Percentiles rank a stretch among this genome's conserved stretches.
phyloP scores from a whole-genome alignment of 805 yeast species.

The Groenewaldozyma tartarivorans region DNA sequence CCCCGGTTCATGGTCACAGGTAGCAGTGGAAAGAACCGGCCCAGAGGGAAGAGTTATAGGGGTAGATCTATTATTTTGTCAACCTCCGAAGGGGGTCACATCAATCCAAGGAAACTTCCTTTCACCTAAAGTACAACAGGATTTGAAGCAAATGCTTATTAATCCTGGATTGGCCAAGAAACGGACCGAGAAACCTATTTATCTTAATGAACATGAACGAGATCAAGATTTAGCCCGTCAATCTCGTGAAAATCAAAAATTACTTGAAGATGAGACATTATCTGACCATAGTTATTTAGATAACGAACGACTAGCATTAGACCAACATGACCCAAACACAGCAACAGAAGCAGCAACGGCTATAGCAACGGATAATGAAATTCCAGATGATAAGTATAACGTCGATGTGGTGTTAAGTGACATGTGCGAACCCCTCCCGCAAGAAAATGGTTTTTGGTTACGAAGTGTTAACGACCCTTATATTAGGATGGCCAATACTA shows the following conservation, averaged over 20 bases:
- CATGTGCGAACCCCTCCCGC: slow-evolving; percentile 61
- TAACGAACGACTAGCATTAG: slow-evolving; percentile 26
- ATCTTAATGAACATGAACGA: slow-evolving; percentile 9
- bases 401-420: slow-evolving; percentile 69
- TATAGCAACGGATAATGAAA: neutral
- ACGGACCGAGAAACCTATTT: slow-evolving; percentile 4
- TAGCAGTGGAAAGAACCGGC: slow-evolving; percentile 47
- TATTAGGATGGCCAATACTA: slow-evolving; percentile 87
- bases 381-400: slow-evolving; percentile 23
- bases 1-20: slow-evolving; percentile 94
- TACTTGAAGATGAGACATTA: neutral
- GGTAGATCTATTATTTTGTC: slow-evolving; percentile 68
- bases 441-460: slow-evolving; percentile 41
- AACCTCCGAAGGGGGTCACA: slow-evolving; percentile 74
- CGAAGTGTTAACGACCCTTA: slow-evolving; percentile 70
- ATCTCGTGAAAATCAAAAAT: neutral
- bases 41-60: slow-evolving; percentile 58
- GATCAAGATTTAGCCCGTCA: neutral
- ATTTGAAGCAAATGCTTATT: slow-evolving; percentile 21
- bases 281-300: slow-evolving; percentile 14
- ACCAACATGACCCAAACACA: slow-evolving; percentile 10
- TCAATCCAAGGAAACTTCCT: slow-evolving; percentile 84
- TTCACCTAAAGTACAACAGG: slow-evolving; percentile 33
- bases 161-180: slow-evolving; percentile 21
- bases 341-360: neutral